Evolutionary conservation across 345 rosid genomes (phyloP), one percentile per base, ranked within the genome.

Genomic region (Barbarea vulgaris): DNA sequence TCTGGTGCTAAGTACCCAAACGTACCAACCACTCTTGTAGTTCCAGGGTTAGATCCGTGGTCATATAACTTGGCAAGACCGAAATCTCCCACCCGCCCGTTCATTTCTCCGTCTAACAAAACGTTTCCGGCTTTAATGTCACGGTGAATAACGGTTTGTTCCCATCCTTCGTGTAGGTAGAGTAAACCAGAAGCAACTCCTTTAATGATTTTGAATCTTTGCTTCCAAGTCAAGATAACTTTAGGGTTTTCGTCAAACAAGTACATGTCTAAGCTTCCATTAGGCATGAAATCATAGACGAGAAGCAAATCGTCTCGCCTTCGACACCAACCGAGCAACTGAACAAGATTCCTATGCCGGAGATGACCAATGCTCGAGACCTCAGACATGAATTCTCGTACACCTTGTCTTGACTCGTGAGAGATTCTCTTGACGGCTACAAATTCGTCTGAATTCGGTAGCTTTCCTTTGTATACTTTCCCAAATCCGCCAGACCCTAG

Each of bases 1-100:
- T 94, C 98, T 3, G 98, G 98, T 39, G 98, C 98, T 9, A 91
- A 75, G 82, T 94, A 94, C 18, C 98, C 97, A 79, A 91, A 81
- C n/a, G 97, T 94, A 59, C 98, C 98, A 11, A 90, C 97, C 28
- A 94, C 96, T 37, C 87, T 85, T 3, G 98, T 94, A 8, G 91
- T 81, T 83, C 79, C 81, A 2, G 98, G 97, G 72, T 84, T 80
- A 0, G 85, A 67, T 33, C 93, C 96, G 3, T 82, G 97, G 58
- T 95, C 99, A 17, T 88, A 87, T 64, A 92, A 50, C 81, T 87
- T 95, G 6, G 99, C 99, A 0, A 95, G 88, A 28, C 99, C 99
- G 31, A 95, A 95, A 57, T 92, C 99, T 7, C 99, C 96, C 4
- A 90, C 74, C 53, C 88, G 85, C 1, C 97, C 97, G 47, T 87